Percentiles rank a stretch among this genome's conserved stretches.
phyloP scores from a whole-genome alignment of 2,329 filamentous ascomycete genomes.

The Beauveria asiatica region DNA sequence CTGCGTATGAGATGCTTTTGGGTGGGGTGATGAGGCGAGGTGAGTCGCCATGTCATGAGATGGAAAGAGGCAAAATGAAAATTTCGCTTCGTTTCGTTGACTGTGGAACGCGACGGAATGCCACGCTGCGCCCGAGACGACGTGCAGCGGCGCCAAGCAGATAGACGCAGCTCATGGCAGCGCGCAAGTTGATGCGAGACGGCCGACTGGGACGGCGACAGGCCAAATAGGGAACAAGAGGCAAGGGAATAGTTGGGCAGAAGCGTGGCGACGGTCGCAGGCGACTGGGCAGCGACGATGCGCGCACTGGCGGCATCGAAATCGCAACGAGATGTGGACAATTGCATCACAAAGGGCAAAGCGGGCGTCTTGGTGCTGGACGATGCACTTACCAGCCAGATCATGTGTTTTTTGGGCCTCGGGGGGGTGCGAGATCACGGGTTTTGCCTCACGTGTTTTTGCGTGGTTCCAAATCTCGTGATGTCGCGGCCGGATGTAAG shows the following conservation, averaged over 20 bases:
- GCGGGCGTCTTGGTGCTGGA: slow-evolving; percentile 10
- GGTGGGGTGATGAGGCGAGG: slow-evolving; percentile 7
- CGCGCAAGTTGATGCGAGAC: not conserved
- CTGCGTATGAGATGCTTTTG: not conserved
- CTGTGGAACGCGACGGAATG: not conserved
- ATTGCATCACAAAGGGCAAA: slow-evolving; percentile 11
- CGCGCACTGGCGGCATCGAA: slow-evolving; percentile 10
- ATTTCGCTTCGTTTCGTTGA: not conserved
- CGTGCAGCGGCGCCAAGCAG: not conserved
- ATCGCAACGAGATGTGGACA: slow-evolving; percentile 2
- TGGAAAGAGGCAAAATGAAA: not conserved
- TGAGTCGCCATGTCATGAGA: not conserved
- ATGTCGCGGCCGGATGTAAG: slow-evolving; percentile 32
- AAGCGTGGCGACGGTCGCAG: not conserved
- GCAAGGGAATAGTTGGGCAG: not conserved
- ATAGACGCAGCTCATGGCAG: not conserved
- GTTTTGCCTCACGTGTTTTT: slow-evolving; percentile 37
- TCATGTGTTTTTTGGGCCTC: slow-evolving; percentile 31
- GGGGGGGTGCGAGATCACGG: slow-evolving; percentile 32
- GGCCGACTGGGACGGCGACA: not conserved
- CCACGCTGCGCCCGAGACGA: not conserved
- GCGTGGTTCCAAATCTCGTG: slow-evolving; percentile 35
- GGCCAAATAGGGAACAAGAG: not conserved
- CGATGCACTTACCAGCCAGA: slow-evolving; percentile 33
- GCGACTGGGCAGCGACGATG: not conserved